These are phyloP conservation scores for Antitrichia curtipendula DNA, from an alignment of 225 moss, liverwort and hornwort genomes.

Conservation along the genomic window DNA sequence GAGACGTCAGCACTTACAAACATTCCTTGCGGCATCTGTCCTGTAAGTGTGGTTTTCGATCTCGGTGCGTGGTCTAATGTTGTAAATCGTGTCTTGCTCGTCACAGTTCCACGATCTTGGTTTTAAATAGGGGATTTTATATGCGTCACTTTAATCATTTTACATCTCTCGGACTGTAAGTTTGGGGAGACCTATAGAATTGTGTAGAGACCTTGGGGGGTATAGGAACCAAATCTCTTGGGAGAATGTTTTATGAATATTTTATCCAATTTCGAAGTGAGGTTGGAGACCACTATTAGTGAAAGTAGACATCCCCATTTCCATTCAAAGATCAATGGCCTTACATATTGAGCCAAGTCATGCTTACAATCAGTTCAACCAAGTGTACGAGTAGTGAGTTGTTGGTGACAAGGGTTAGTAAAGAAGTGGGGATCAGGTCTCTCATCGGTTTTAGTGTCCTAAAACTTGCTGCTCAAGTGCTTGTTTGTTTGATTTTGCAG, in stretches of 20 bases:
- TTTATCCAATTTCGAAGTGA: neutral
- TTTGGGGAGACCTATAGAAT: neutral
- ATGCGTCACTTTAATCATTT: neutral
- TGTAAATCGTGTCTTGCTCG: neutral
- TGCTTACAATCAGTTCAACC: neutral
- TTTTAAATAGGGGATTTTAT: neutral
- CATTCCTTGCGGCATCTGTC: conserved; percentile 88
- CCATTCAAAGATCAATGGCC: neutral
- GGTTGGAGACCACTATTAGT: neutral
- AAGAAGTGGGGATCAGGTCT: neutral
- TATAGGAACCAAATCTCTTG: neutral
- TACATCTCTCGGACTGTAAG: neutral
- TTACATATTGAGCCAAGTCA: neutral
- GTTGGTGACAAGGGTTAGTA: neutral
- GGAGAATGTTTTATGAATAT: neutral
- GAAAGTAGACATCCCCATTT: neutral
- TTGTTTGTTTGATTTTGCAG: conserved; percentile 24
- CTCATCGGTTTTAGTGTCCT: neutral
- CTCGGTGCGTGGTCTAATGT: neutral
- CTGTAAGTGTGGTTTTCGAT: conserved; percentile 21
- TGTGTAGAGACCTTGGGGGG: neutral
- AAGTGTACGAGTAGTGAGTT: neutral
- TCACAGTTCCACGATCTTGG: neutral
- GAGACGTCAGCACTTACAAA: conserved; percentile 82
- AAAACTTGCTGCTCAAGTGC: neutral